Base-by-base conservation (phyloP, 306 rosid species). In the Prinsepia uniflora region DNA sequence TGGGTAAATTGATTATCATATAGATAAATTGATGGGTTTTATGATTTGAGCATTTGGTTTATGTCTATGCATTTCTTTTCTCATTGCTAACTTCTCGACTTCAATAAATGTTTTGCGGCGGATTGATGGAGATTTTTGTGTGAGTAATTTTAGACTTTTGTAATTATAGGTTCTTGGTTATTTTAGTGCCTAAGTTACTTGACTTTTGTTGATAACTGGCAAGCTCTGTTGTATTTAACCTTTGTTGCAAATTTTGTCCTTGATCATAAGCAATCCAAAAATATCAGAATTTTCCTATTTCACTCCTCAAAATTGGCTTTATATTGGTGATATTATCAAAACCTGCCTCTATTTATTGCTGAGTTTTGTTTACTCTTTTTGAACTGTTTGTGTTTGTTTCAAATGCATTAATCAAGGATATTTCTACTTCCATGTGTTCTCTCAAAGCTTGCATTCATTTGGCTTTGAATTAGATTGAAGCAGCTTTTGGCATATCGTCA, bases 211-310 rank as follows among this genome's bases (percentile, higher is more conserved):
- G 47, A 74, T 86, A 76, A 69, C 65, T 81, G 57, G 46, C 60
- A 69, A 86, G 92, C 88, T 91, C 91, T 82, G 81, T 79, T 74
- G 68, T 62, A n/a, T n/a, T 83, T 71, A 30, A 69, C 58, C 58
- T 77, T 19, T 45, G 18, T 11, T 53, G 20, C 44, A 57, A 9
- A 59, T 19, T 49, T 45, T 20, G 6, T 71, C 70, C 67, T 71
- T 42, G 65, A 52, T 17, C 74, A n/a, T 74, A 20, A 14, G 67
- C 42, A 30, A 34, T 24, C 72, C 53, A 5, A 62, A 60, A 45
- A 54, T 71, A 63, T 48, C 49, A 55, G 44, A 40, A 6, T 14
- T 57, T 19, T 48, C 11, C 69, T 15, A 42, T 6, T 67, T 44
- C 20, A 40, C 8, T 24, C 34, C 9, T 55, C 19, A 45, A 56